Evolutionary conservation across 2,329 filamentous ascomycete genomes (phyloP), one percentile per base, ranked within the genome.

Genomic region (Domatiomyces catenatus): DNA sequence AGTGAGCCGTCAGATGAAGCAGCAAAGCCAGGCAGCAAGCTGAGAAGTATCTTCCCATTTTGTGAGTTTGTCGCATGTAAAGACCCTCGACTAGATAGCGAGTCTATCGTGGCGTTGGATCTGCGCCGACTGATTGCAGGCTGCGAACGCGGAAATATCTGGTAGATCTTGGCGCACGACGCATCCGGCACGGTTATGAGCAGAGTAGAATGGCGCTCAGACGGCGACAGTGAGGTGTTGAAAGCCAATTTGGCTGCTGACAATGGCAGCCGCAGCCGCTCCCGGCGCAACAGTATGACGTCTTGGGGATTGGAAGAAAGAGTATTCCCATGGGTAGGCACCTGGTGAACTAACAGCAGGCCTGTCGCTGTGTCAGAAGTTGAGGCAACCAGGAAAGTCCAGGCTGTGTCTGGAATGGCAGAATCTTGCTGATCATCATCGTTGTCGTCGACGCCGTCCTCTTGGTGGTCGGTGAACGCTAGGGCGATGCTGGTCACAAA

Each of bases 121-220:
- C 55, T 57, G 10, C 63, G 63, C 3, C 61, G 58, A 18, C 64
- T 39, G 32, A 5, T 39, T 12, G 32, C 5, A 39, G 32, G 15
- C 12, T 39, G 32, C 32, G 15, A 39, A 15, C 58, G 64, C 15
- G 71, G 66, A 28, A 77, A 71, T 22, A 73, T 74, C 49, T 79
- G 74, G 58, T 77, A 79, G 12, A 81, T 67, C 49, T 77, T 76
- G 24, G 77, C 74, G 43, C 67, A 70, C 5, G 78, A 77, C n/a
- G 67, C 69, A 8, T 50, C 49, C 1, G 69, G 61, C 50, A 80
- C 76, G 1, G 72, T 68, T 5, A 81, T 65, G 7, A 82, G 67
- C 8, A 81, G 61, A 44, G 73, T 71, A 0, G 74, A 71, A 60
- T 79, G 75, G 10, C 74, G 70, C 22, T 65, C 62, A 20, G 73